Evolutionary conservation across 1,139 yeast genomes (phyloP).

Genomic region (Taphrina pruni): DNA sequence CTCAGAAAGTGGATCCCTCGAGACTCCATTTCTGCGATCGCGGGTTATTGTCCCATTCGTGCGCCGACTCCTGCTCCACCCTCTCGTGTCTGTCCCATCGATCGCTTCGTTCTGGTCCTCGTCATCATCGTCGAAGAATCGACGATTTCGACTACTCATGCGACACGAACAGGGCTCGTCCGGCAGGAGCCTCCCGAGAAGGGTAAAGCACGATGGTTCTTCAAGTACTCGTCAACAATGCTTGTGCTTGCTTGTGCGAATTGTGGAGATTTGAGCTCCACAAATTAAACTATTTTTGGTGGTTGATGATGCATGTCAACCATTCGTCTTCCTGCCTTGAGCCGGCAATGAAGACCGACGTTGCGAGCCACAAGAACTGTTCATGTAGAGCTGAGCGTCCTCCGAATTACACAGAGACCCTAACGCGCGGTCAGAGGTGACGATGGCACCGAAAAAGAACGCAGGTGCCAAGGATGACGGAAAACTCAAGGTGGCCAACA

Average conservation of each 20-base stretch:
- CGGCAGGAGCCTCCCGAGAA: too few species aligned
- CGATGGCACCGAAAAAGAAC: conserved; percentile 19
- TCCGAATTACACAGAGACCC: too few species aligned
- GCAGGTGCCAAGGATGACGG: conserved; percentile 14
- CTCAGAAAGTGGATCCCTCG: conserved; percentile 30
- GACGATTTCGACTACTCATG: conserved; percentile 12
- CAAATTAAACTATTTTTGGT: conserved; percentile 6
- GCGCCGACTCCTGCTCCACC: conserved; percentile 17
- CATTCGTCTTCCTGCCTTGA: too few species aligned
- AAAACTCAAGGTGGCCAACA: conserved; percentile 25
- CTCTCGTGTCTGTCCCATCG: background rate
- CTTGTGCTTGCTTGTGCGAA: background rate
- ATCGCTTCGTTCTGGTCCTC: background rate
- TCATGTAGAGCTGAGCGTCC: too few species aligned
- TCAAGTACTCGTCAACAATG: background rate
- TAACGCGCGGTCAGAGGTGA: background rate
- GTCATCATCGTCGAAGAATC: conserved; percentile 29
- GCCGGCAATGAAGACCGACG: too few species aligned
- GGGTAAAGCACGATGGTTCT: background rate
- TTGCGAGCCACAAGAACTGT: too few species aligned
- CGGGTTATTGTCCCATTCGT: conserved; percentile 4
- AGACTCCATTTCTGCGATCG: conserved; percentile 37
- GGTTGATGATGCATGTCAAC: background rate
- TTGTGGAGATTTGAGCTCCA: conserved; percentile 1
- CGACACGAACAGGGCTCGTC: background rate